A percentile compares a stretch with the other conserved stretches of the same genome.
These are phyloP conservation scores for Suhomyces panamericanus DNA, from an alignment of 1,139 yeast species.

Conservation along the genomic window DNA sequence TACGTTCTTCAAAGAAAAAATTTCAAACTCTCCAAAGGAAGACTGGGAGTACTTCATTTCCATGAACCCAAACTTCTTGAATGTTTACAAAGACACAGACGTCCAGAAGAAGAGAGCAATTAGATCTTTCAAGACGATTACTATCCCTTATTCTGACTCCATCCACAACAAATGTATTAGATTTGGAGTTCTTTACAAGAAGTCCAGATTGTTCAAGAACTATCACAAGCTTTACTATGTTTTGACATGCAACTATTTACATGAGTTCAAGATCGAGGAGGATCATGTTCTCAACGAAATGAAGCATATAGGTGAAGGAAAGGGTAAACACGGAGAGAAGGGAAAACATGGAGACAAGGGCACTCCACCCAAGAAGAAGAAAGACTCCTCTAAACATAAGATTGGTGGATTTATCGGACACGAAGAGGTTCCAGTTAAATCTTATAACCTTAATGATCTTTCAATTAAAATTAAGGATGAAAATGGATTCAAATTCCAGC, in stretches of 20 bases:
- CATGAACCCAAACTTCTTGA: slow-evolving; percentile 38
- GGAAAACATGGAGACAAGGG: not conserved
- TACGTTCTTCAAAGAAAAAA: slow-evolving; percentile 24
- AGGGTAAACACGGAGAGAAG: not conserved
- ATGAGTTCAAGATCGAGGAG: slow-evolving; percentile 43
- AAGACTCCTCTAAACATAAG: slow-evolving; percentile 27
- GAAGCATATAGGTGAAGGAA: not conserved
- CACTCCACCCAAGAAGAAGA: slow-evolving; percentile 13
- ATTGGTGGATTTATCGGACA: slow-evolving; percentile 46
- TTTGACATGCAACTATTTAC: slow-evolving; percentile 47
- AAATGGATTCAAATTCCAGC: slow-evolving; percentile 35
- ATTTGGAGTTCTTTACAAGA: slow-evolving; percentile 45
- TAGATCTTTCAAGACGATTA: slow-evolving; percentile 31
- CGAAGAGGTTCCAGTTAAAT: slow-evolving; percentile 42
- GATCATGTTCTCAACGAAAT: slow-evolving; percentile 13
- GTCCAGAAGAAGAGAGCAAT: slow-evolving; percentile 30
- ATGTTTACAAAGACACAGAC: slow-evolving; percentile 30
- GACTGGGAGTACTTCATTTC: slow-evolving; percentile 47
- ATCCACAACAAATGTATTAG: slow-evolving; percentile 48
- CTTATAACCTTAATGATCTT: slow-evolving; percentile 47
- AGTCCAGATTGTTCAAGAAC: slow-evolving; percentile 43
- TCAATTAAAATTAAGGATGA: slow-evolving; percentile 36
- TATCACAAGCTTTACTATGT: slow-evolving; percentile 42
- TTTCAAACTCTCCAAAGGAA: slow-evolving; percentile 22
- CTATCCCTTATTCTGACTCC: slow-evolving; percentile 38